phyloP scores from a whole-genome alignment of 257 asterid species.

The Solanum dulcamara region DNA sequence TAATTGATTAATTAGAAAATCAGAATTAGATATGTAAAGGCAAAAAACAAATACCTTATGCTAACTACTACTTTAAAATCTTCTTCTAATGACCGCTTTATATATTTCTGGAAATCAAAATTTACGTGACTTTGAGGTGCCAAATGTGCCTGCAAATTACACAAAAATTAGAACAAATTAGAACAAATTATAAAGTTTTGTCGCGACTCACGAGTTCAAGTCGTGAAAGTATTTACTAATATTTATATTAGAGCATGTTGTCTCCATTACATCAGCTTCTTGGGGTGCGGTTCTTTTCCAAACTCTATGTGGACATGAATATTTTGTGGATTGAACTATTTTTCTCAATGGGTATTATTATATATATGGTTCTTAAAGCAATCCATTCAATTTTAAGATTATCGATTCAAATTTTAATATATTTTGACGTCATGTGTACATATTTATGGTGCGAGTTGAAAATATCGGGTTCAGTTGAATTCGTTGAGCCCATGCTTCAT shows the following conservation, averaged over 20 bases:
- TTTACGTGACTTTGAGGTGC: slow-evolving; percentile 68
- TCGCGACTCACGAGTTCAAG: too few species aligned
- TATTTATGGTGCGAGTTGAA: not conserved
- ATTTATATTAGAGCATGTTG: too few species aligned
- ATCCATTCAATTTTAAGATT: too few species aligned
- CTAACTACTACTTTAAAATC: slow-evolving; percentile 97
- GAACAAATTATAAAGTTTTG: too few species aligned
- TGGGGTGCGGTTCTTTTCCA: too few species aligned
- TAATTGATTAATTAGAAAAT: not conserved
- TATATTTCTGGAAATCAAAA: slow-evolving; percentile 74
- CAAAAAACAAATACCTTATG: slow-evolving; percentile 48
- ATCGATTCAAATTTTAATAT: not conserved
- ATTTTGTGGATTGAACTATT: too few species aligned
- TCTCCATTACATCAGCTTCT: too few species aligned
- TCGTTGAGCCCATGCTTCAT: not conserved
- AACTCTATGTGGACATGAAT: too few species aligned
- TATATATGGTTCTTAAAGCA: too few species aligned
- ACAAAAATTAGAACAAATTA: not conserved
- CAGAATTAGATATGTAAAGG: not conserved
- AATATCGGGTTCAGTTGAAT: not conserved
- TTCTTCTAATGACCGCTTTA: slow-evolving; percentile 82
- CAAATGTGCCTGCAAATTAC: slow-evolving; percentile 59
- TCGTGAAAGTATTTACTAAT: too few species aligned
- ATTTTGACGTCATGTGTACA: too few species aligned
- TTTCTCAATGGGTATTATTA: too few species aligned